Conservation (phyloP, 208 protist species). For the Trypanosoma mega region DNA sequence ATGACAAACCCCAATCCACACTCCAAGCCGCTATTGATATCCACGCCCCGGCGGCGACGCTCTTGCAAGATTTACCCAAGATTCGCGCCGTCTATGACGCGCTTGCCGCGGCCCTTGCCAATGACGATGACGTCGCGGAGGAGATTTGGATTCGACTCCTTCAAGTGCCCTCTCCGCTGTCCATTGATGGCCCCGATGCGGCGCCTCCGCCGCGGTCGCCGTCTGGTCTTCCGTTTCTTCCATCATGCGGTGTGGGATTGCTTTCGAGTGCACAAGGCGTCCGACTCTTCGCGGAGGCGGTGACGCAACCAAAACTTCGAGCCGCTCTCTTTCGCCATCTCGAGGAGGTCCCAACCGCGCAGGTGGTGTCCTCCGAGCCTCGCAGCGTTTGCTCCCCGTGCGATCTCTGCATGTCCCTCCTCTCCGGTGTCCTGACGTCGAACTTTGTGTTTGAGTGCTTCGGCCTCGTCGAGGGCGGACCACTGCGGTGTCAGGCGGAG, state of each 20-base stretch:
- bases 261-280: slow-evolving; percentile 41
- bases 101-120: slow-evolving; percentile 31
- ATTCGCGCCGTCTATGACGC: slow-evolving; percentile 43
- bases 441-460: slow-evolving; percentile 63
- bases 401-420: slow-evolving; percentile 53
- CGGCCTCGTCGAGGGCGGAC: slow-evolving; percentile 31
- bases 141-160: slow-evolving; percentile 46
- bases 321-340: slow-evolving; percentile 58
- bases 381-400: slow-evolving; percentile 12
- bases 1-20: slow-evolving; percentile 40
- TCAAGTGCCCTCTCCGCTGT: slow-evolving; percentile 3
- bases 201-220: not conserved
- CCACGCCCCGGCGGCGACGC: slow-evolving; percentile 20
- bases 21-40: slow-evolving; percentile 26
- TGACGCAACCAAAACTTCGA: slow-evolving; percentile 41
- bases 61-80: slow-evolving; percentile 33
- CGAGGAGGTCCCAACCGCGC: slow-evolving; percentile 6
- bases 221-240: not conserved
- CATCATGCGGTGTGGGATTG: slow-evolving; percentile 14
- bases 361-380: not conserved
- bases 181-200: not conserved
- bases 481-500: slow-evolving; percentile 36
- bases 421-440: slow-evolving; percentile 51
- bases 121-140: slow-evolving; percentile 50
- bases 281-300: slow-evolving; percentile 41